These are phyloP conservation scores for Xanthoceras sorbifolium DNA, from an alignment of 345 rosid genomes.

Conservation along the genomic window DNA sequence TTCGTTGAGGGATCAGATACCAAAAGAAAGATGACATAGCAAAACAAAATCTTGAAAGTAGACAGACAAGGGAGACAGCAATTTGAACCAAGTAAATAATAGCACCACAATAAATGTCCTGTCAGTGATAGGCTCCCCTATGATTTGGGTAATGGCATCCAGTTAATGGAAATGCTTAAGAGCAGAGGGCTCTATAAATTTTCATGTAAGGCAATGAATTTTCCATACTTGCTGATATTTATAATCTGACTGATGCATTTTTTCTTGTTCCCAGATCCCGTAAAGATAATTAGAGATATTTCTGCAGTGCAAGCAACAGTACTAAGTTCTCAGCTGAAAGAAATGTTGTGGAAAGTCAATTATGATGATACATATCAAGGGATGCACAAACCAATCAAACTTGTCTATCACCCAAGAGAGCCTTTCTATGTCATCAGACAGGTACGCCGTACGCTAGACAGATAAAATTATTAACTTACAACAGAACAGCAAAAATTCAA, in stretches of 20 bases:
- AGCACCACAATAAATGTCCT: neutral
- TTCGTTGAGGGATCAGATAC: neutral
- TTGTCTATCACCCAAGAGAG: constrained; percentile 67
- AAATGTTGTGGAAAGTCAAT: constrained; percentile 53
- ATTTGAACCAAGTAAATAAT: neutral
- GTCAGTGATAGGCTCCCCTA: neutral
- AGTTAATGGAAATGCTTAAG: neutral
- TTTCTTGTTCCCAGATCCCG: constrained; percentile 50
- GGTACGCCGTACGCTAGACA: constrained; percentile 51
- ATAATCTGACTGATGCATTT: constrained; percentile 1
- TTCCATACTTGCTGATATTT: neutral
- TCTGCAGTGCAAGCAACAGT: constrained; percentile 73
- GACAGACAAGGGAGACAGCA: neutral
- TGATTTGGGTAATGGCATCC: neutral
- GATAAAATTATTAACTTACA: neutral
- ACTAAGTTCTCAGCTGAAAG: constrained; percentile 73
- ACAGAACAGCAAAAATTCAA: neutral
- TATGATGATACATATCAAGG: constrained; percentile 46
- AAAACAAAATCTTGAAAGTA: neutral
- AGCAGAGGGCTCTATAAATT: neutral
- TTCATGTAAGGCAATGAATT: neutral
- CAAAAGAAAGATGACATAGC: neutral
- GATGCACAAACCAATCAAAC: constrained; percentile 57
- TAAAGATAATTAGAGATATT: constrained; percentile 58
- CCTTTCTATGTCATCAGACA: constrained; percentile 80